Evolutionary conservation across 1,284 basidiomycete genomes (phyloP), one percentile per base, ranked within the genome.

Genomic region (Singerocomus inundabilis): DNA sequence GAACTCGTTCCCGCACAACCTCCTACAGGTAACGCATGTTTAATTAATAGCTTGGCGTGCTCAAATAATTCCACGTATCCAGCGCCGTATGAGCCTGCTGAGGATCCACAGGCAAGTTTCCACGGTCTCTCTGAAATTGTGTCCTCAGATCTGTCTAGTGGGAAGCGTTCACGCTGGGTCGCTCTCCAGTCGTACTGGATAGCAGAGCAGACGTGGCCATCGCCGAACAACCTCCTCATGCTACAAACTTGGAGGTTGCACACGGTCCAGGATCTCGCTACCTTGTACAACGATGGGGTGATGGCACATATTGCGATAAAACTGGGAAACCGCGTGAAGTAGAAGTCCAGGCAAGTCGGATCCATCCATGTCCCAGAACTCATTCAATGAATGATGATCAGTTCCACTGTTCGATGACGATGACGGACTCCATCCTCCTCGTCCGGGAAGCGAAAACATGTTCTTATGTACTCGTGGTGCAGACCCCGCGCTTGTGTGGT

Each of bases 351-450:
- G 91, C 87, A 59, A 58, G 80, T 59, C 18, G 40, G 32, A 52
- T 44, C 46, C 42, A 6, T 39, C 49, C 29, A 38, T 50, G 48
- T 25, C 49, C 44, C 33, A 8, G 28, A 53, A 44, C 39, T 44
- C 51, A 48, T 32, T 56, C 49, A 50, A 54, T 53, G 43, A 57
- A 49, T 16, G 30, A 34, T 49, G 41, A 50, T 52, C 66, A 93
- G 88, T 94, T 95, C 68, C 94, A 98, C 71, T 98, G 94, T 72
- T 91, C 90, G 53, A 91, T 92, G 87, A 88, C 88, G 48, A 88
- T 88, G 71, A 83, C 88, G 34, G 88, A 91, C 71, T 81, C 80
- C 13, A 91, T 97, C 62, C 81, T 91, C 46, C 87, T 94, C 63
- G 85, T 98, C 61, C 93, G 94, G 66, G 94, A 98, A 74, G 81